Evolutionary conservation across 495 filamentous ascomycete genomes (phyloP), one percentile per base, ranked within the genome.

Genomic region (Tuber umbilicatum): DNA sequence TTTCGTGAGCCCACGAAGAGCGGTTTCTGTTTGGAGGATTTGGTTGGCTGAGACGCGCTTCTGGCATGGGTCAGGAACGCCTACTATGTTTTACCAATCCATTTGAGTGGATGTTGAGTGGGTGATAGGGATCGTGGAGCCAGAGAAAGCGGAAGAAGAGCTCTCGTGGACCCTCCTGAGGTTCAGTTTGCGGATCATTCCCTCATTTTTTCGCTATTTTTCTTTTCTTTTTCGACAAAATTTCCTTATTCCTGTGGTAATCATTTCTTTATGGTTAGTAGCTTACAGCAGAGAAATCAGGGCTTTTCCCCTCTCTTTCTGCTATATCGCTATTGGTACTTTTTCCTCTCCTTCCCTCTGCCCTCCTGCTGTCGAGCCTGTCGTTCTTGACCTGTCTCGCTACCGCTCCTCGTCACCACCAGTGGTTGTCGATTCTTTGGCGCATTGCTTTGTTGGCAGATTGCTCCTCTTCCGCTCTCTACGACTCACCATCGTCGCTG

Each of bases 401-500:
- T 64, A 17, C 55, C 2, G 4, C 55, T 55, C 19, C 47, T 55
- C 47, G 1, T 6, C 55, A 64, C 55, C 3, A 64, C 55, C 31
- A n/a, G 27, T 64, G 55, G 55, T 64, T 64, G 55, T 64, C 55
- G 14, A 31, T 64, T 31, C 73, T 41, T 78, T 73, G 75, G 77
- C 60, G 76, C 77, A 78, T 70, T 79, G 77, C 77, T 79, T 79
- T 79, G 77, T 78, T 79, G 77, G 77, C 77, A 79, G 69, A 64
- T 64, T 64, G 55, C 55, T 79, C 77, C 72, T 73, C 69, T 74
- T 79, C 74, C 77, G 70, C 71, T 79, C 75, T 79, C 72, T 78
- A 74, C 75, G 77, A 74, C 77, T 79, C 72, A 79, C 78, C 75
- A 78, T 78, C 71, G 27, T 5, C 55, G 27, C 55, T 64, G 12